Evolutionary conservation across 1,284 basidiomycete species (phyloP).

Genomic region (Trichosporon sp.): DNA sequence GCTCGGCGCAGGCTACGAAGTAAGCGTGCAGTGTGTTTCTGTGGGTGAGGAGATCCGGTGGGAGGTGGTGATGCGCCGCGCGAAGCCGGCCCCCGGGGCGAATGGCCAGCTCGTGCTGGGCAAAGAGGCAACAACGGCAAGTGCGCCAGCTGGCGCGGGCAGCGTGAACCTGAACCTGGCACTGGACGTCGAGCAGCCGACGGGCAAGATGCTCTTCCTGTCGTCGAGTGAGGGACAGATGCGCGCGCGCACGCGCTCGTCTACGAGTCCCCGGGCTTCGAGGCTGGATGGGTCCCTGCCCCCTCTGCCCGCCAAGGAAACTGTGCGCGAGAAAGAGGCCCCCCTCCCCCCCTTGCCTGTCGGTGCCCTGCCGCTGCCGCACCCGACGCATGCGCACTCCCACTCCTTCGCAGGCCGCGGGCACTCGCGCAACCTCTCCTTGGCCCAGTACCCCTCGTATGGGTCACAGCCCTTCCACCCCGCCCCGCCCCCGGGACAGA

Average conservation of each 20-base stretch:
- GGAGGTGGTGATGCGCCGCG: conserved; percentile 42
- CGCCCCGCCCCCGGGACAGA: neutral
- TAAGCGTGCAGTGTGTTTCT: conserved; percentile 39
- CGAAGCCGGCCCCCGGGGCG: conserved; percentile 17
- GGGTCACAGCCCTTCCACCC: neutral
- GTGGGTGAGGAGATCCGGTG: conserved; percentile 43
- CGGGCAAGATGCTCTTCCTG: conserved; percentile 48
- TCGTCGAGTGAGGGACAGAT: conserved; percentile 34
- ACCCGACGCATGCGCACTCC: neutral
- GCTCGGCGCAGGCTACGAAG: conserved; percentile 37
- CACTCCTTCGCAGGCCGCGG: neutral
- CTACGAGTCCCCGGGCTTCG: conserved; percentile 19
- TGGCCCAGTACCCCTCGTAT: neutral
- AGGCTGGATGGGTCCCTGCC: conserved; percentile 8
- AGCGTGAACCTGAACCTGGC: conserved; percentile 46
- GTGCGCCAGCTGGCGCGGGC: neutral
- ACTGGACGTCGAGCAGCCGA: conserved; percentile 39
- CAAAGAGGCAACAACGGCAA: neutral
- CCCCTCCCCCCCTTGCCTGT: conserved; percentile 4
- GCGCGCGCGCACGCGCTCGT: conserved; percentile 21
- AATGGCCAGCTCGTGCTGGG: conserved; percentile 19
- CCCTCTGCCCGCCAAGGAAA: conserved; percentile 1
- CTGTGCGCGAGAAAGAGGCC: neutral
- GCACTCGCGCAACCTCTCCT: neutral
- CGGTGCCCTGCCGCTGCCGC: neutral